Conservation (phyloP, 2,329 filamentous ascomycete genomes). For the Trichoderma guizhouense region DNA sequence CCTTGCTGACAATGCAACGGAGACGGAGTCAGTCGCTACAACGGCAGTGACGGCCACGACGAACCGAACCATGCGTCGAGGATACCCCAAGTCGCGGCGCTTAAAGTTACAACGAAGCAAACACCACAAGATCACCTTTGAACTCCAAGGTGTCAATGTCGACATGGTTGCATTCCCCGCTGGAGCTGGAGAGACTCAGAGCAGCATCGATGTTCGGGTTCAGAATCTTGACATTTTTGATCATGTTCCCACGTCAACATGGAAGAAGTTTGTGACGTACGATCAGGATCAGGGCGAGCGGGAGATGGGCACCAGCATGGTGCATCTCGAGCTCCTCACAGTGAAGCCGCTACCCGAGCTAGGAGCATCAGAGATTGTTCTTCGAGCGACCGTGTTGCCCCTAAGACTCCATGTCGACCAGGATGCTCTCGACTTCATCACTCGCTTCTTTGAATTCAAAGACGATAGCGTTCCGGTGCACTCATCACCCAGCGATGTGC, state of each 20-base stretch:
- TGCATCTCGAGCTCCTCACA: conserved; percentile 82
- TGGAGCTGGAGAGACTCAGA: conserved; percentile 75
- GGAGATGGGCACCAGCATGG: conserved; percentile 83
- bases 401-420: conserved; percentile 93
- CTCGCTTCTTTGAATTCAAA: conserved; percentile 96
- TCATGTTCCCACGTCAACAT: conserved; percentile 90
- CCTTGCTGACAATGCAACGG: conserved; percentile 79
- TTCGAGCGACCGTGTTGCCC: conserved; percentile 76
- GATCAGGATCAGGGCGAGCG: conserved; percentile 82
- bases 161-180: conserved; percentile 81
- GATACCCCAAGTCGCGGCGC: conserved; percentile 50
- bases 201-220: conserved; percentile 79
- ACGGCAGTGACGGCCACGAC: conserved; percentile 63
- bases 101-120: conserved; percentile 80
- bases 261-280: conserved; percentile 97
- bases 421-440: conserved; percentile 95
- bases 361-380: conserved; percentile 83
- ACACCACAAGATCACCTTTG: conserved; percentile 92
- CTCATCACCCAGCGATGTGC: conserved; percentile 64
- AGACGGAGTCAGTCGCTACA: conserved; percentile 84
- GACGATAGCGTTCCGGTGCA: conserved; percentile 62
- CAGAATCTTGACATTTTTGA: conserved; percentile 87
- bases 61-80: conserved; percentile 44
- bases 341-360: conserved; percentile 82
- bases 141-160: conserved; percentile 77